A percentile compares a stretch with the other conserved stretches of the same genome.
Conservation (phyloP, 1,284 basidiomycete genomes). For the Hymenochaete sp. region DNA sequence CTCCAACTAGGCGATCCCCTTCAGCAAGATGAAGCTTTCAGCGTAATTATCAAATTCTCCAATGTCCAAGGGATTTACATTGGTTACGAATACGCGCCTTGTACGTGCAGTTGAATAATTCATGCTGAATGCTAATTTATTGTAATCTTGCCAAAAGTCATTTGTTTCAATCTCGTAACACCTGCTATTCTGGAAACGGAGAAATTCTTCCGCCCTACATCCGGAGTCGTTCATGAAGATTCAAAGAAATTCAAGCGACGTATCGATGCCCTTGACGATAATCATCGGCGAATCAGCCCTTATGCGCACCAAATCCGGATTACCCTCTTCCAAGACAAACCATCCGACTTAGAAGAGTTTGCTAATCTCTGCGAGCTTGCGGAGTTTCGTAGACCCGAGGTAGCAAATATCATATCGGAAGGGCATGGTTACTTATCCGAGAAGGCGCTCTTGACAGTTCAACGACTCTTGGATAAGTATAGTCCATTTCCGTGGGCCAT, state of each 20-base stretch:
- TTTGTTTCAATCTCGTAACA: conserved; percentile 56
- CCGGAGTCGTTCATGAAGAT: conserved; percentile 32
- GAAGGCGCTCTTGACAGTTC: conserved; percentile 38
- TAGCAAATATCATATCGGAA: conserved; percentile 37
- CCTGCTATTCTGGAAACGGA: conserved; percentile 55
- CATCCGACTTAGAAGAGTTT: conserved; percentile 37
- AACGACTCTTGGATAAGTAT: conserved; percentile 34
- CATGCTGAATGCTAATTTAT: not conserved
- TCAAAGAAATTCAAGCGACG: conserved; percentile 42
- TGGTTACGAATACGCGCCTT: conserved; percentile 42
- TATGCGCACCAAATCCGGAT: conserved; percentile 62
- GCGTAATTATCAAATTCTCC: conserved; percentile 45
- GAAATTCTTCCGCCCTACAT: conserved; percentile 43
- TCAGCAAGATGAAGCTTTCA: conserved; percentile 41
- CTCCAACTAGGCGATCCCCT: conserved; percentile 51
- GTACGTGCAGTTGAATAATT: conserved; percentile 26
- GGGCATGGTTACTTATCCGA: conserved; percentile 40
- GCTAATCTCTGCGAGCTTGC: conserved; percentile 43
- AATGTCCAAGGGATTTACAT: conserved; percentile 52
- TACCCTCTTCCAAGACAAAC: conserved; percentile 35
- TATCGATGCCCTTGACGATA: conserved; percentile 43
- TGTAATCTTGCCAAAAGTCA: conserved; percentile 30
- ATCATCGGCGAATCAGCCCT: conserved; percentile 47
- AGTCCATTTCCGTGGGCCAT: conserved; percentile 39
- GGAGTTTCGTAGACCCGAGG: conserved; percentile 33